These are phyloP conservation scores for Venturia nashicola DNA, from an alignment of 2,329 filamentous ascomycete species.

Conservation along the genomic window DNA sequence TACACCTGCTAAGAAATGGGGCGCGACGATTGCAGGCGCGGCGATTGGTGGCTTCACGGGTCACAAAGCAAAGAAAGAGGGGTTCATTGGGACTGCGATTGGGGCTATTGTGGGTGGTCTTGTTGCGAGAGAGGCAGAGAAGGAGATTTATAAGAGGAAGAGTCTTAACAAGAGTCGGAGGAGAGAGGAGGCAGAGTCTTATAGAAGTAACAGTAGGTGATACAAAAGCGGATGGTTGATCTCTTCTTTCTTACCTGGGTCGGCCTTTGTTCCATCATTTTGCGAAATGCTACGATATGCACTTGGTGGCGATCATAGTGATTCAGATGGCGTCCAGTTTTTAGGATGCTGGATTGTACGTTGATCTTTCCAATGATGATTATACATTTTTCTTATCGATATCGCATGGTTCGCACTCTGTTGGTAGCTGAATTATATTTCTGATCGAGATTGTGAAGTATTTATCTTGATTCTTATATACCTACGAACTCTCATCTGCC, in stretches of 20 bases:
- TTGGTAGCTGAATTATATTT: background rate
- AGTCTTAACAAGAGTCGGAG: background rate
- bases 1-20: conserved; percentile 6
- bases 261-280: background rate
- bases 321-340: background rate
- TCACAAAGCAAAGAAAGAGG: conserved; percentile 4
- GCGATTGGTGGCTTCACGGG: conserved; percentile 8
- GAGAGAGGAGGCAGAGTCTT: conserved; percentile 14
- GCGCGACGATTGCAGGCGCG: conserved; percentile 8
- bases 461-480: too few relatives aligned
- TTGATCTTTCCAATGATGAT: background rate
- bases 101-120: conserved; percentile 9
- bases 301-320: background rate
- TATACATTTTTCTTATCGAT: background rate
- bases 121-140: conserved; percentile 8
- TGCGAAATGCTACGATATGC: background rate
- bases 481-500: too few relatives aligned
- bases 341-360: background rate
- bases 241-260: background rate
- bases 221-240: background rate
- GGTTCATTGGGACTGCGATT: conserved; percentile 3
- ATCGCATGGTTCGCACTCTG: background rate
- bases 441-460: too few relatives aligned
- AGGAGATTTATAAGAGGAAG: conserved; percentile 8
- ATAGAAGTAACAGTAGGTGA: background rate